These are phyloP conservation scores for Zelonia costaricensis DNA, from an alignment of 208 protist genomes.

Conservation along the genomic window DNA sequence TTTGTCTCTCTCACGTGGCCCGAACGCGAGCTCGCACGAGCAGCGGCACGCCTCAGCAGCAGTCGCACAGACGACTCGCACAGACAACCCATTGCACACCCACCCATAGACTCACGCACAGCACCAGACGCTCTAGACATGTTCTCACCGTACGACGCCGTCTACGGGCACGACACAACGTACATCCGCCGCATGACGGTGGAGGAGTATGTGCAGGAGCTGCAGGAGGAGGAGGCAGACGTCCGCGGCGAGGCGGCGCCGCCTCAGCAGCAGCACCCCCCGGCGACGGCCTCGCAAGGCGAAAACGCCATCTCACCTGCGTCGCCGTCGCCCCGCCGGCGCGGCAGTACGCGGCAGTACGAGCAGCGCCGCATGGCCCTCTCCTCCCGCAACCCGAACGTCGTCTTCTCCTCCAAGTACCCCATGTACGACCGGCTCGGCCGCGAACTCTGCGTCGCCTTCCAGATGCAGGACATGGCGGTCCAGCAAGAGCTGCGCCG, in stretches of 20 bases:
- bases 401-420: constrained; percentile 73
- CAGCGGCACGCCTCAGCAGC: no score
- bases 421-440: constrained; percentile 74
- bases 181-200: constrained; percentile 63
- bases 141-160: constrained; percentile 68
- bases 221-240: constrained; percentile 43
- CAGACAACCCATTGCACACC: no score
- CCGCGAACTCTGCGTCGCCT: constrained; percentile 74
- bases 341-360: constrained; percentile 22
- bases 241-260: constrained; percentile 5
- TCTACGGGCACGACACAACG: constrained; percentile 75
- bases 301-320: no score
- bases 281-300: not conserved
- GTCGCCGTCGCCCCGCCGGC: not conserved
- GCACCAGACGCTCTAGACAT: constrained; percentile 9
- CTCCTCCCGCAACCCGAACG: constrained; percentile 58
- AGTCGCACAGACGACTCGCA: no score
- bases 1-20: no score
- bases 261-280: no score
- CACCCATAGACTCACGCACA: not conserved
- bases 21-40: no score
- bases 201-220: constrained; percentile 63
- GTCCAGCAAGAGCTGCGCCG: constrained; percentile 66
- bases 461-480: constrained; percentile 79
- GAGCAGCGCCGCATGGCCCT: constrained; percentile 48